A percentile compares a stretch with the other conserved stretches of the same genome.
Conservation (phyloP, 768 basidiomycete species). For the Rhodotorula graminis region DNA sequence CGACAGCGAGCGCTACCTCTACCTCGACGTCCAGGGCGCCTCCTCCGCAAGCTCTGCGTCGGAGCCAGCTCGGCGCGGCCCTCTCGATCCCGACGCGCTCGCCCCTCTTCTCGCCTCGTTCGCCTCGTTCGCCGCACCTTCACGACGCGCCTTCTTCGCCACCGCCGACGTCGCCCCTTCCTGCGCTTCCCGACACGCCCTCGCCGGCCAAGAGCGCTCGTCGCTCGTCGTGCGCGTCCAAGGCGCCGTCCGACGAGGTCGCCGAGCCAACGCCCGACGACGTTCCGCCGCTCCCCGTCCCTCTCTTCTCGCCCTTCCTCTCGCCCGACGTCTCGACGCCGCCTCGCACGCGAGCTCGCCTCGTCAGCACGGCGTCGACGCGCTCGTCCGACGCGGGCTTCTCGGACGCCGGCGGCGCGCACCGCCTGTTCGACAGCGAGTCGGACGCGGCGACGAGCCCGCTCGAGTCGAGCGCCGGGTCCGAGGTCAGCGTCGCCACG, state of each 20-base stretch:
- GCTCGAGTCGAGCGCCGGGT: neutral
- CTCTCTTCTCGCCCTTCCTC: neutral
- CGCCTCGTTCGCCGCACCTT: neutral
- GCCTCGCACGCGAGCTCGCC: neutral
- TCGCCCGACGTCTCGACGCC: neutral
- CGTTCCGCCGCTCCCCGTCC: neutral
- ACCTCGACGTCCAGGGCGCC: neutral
- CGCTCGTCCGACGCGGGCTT: neutral
- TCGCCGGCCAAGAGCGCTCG: neutral
- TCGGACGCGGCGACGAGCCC: neutral
- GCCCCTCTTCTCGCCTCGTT: neutral
- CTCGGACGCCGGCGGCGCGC: neutral
- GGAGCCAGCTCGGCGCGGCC: neutral
- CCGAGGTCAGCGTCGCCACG: neutral
- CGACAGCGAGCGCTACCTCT: neutral
- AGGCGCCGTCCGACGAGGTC: neutral
- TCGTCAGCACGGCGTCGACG: neutral
- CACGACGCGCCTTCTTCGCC: neutral
- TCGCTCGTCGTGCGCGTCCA: neutral
- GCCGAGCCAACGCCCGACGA: constrained; percentile 6
- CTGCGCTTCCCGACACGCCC: neutral
- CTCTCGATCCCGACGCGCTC: too few species aligned
- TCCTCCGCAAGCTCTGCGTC: neutral
- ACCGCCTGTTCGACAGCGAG: neutral
- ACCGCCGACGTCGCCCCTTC: neutral